Evolutionary conservation across 208 protist genomes (phyloP).

Genomic region (Crithidia fasciculata): DNA sequence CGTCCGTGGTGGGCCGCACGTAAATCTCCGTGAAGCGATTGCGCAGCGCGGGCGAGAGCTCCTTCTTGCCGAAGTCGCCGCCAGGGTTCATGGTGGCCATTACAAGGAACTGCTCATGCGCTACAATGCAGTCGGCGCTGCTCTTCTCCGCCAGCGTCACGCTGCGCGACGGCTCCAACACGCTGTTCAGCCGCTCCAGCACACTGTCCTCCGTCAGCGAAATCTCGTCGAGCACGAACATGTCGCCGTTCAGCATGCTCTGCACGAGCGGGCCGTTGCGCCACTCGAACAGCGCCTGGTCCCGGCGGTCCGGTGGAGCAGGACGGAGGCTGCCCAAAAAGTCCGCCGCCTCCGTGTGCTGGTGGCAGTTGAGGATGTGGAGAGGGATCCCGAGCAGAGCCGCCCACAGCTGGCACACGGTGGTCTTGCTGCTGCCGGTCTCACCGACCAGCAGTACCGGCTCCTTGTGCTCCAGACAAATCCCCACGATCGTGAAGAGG

Average conservation of each 20-base stretch:
- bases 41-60: conserved; percentile 99
- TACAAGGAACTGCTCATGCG: conserved; percentile 94
- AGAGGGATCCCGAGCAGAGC: conserved; percentile 85
- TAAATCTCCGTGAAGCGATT: conserved; percentile 99
- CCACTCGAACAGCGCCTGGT: conserved; percentile 97
- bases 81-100: conserved; percentile 99
- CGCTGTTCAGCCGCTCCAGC: conserved; percentile 99
- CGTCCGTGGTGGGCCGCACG: conserved; percentile 93
- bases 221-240: conserved; percentile 99
- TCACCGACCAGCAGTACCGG: conserved; percentile 98
- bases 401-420: conserved; percentile 96
- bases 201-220: conserved; percentile 99
- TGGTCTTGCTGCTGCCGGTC: conserved; percentile 99
- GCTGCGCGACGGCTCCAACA: conserved; percentile 97
- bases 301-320: conserved; percentile 76
- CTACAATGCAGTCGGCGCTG: conserved; percentile 81
- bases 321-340: conserved; percentile 96
- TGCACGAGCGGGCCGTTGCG: conserved; percentile 98
- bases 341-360: conserved; percentile 99
- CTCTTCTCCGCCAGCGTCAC: conserved; percentile 98
- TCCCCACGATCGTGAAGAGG: conserved; percentile 96
- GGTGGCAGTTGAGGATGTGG: conserved; percentile 99
- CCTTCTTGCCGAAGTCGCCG: conserved; percentile 99
- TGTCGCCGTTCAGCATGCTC: conserved; percentile 98
- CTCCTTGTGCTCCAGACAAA: conserved; percentile 95